These are phyloP conservation scores for Pulveroboletus frians DNA, from an alignment of 768 basidiomycete species.

Conservation along the genomic window DNA sequence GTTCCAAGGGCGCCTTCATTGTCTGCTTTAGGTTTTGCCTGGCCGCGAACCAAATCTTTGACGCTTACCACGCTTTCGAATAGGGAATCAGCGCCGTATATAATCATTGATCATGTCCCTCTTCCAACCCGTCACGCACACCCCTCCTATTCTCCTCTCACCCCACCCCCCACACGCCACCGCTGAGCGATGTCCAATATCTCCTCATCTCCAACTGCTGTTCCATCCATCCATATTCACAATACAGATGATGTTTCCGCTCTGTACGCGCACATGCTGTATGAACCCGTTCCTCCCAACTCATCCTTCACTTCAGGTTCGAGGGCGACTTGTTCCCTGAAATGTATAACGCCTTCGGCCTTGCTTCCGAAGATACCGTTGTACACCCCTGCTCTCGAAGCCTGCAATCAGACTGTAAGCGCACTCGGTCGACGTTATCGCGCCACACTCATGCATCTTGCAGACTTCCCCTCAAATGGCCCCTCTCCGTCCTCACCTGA, in stretches of 20 bases:
- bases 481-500: not conserved
- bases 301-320: slow-evolving; percentile 13
- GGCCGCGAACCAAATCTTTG: not conserved
- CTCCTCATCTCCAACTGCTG: not conserved
- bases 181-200: slow-evolving; percentile 8
- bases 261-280: slow-evolving; percentile 15
- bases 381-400: slow-evolving; percentile 1
- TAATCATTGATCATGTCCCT: slow-evolving; percentile 6
- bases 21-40: not conserved
- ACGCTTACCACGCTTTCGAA: slow-evolving; percentile 6
- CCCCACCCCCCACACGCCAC: not conserved
- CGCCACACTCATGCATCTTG: slow-evolving; percentile 16
- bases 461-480: not conserved
- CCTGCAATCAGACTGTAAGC: slow-evolving; percentile 6
- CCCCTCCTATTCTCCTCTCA: not conserved
- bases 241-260: slow-evolving; percentile 6
- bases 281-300: not conserved
- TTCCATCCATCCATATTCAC: slow-evolving; percentile 20
- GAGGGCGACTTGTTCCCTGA: slow-evolving; percentile 1
- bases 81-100: slow-evolving; percentile 16
- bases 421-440: not conserved
- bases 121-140: slow-evolving; percentile 7
- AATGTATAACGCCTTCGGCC: not conserved
- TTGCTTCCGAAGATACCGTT: not conserved
- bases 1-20: slow-evolving; percentile 9